phyloP scores from a whole-genome alignment of 805 yeast genomes.

The Candida oleophila region DNA sequence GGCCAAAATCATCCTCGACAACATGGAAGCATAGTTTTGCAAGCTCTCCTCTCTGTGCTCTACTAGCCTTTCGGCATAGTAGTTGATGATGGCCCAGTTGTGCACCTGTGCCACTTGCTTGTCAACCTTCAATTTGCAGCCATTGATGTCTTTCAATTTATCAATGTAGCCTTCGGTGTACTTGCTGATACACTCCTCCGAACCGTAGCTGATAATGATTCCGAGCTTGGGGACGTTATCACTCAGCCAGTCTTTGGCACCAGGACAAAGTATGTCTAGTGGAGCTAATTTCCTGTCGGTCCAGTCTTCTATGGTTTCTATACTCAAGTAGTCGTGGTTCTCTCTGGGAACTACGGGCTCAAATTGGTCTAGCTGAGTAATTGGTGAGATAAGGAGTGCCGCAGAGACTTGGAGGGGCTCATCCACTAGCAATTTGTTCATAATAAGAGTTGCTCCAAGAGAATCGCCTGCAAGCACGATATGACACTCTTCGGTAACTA shows the following conservation, averaged over 20 bases:
- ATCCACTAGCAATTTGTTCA: neutral
- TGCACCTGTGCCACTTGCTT: constrained; percentile 37
- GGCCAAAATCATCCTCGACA: constrained; percentile 26
- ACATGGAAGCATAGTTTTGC: constrained; percentile 33
- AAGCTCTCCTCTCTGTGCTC: constrained; percentile 45
- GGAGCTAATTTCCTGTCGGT: neutral
- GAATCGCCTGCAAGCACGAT: constrained; percentile 46
- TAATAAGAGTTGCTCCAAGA: constrained; percentile 42
- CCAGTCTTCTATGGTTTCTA: constrained; percentile 1
- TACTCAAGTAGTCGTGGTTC: constrained; percentile 1
- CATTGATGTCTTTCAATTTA: constrained; percentile 15
- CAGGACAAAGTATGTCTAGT: neutral
- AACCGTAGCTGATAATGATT: constrained; percentile 41
- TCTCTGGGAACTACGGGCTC: neutral
- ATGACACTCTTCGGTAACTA: constrained; percentile 8
- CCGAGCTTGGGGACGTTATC: constrained; percentile 38
- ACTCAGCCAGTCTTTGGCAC: neutral
- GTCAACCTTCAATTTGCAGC: constrained; percentile 32
- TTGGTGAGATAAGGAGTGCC: constrained; percentile 30
- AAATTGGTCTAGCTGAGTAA: constrained; percentile 2
- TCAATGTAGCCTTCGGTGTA: constrained; percentile 33
- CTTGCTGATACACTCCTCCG: constrained; percentile 36
- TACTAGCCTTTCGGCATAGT: constrained; percentile 39
- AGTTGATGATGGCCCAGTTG: constrained; percentile 48
- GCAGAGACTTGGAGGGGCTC: constrained; percentile 11